Conservation (phyloP, 225 moss, liverwort and hornwort species). For the Bryoerythrophyllum caledonicum region DNA sequence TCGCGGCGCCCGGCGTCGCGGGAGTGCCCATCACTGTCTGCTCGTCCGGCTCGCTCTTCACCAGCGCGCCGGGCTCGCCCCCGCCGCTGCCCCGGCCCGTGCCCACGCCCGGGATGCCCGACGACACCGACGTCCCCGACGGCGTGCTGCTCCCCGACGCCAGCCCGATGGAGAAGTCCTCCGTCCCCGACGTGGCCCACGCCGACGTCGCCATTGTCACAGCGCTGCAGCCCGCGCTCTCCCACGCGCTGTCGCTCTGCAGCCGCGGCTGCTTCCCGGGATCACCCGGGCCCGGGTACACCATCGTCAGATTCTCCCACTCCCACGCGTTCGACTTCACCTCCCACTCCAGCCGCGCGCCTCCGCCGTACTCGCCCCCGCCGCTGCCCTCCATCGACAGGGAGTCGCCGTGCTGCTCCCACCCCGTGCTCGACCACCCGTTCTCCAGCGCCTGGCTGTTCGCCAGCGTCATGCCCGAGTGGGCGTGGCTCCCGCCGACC, state of each 20-base stretch:
- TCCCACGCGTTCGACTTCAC: constrained; percentile 73
- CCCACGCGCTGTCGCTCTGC: constrained; percentile 45
- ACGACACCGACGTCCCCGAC: constrained; percentile 48
- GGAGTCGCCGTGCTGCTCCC: constrained; percentile 49
- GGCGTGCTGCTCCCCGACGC: constrained; percentile 55
- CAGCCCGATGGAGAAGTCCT: constrained; percentile 47
- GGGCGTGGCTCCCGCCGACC: constrained; percentile 40
- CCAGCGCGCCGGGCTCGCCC: constrained; percentile 19
- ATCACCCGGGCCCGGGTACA: constrained; percentile 55
- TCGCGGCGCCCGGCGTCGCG: constrained; percentile 18
- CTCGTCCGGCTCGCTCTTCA: constrained; percentile 59
- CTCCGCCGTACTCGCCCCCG: constrained; percentile 53
- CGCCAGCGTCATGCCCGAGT: constrained; percentile 24
- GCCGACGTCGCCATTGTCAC: constrained; percentile 44
- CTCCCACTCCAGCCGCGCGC: constrained; percentile 75
- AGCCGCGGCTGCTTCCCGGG: constrained; percentile 29
- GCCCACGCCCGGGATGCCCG: constrained; percentile 53
- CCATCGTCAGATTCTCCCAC: constrained; percentile 72
- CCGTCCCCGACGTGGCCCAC: constrained; percentile 23
- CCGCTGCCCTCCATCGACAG: constrained; percentile 58
- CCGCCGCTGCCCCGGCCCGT: constrained; percentile 36
- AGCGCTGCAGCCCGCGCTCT: constrained; percentile 43
- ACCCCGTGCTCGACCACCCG: constrained; percentile 51
- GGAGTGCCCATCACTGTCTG: constrained; percentile 34
- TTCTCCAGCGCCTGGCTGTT: constrained; percentile 28